These are phyloP conservation scores for Mucuna pruriens DNA, from an alignment of 306 rosid genomes.

Conservation along the genomic window DNA sequence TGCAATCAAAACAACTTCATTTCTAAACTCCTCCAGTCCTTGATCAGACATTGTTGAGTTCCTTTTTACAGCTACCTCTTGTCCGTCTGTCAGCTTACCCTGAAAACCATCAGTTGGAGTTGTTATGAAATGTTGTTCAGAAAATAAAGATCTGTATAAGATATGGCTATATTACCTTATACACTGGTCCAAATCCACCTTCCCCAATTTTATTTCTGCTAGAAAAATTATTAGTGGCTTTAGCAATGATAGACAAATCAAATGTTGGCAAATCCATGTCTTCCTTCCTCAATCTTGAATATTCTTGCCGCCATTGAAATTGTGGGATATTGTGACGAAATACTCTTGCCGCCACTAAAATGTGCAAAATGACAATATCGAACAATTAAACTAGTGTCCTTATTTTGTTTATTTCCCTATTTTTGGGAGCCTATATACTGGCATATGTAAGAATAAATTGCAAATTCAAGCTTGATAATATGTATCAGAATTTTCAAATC, in stretches of 20 bases:
- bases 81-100: neutral
- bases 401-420: neutral
- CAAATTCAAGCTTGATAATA: neutral
- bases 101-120: neutral
- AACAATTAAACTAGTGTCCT: neutral
- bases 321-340: neutral
- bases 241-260: conserved; percentile 19
- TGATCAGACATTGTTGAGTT: neutral
- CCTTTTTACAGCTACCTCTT: conserved; percentile 10
- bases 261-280: conserved; percentile 45
- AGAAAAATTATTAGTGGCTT: conserved; percentile 52
- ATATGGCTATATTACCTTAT: conserved; percentile 26
- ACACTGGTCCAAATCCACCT: conserved; percentile 57
- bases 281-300: conserved; percentile 7
- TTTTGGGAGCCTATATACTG: neutral
- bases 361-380: neutral
- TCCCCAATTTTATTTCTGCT: conserved; percentile 40
- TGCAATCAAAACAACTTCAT: neutral
- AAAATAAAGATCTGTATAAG: neutral
- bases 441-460: neutral
- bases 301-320: neutral
- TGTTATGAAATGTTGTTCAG: neutral
- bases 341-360: conserved; percentile 21
- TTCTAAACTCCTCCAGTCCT: conserved; percentile 14
- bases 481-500: neutral